Evolutionary conservation across 768 basidiomycete genomes (phyloP), one percentile per base, ranked within the genome.

Genomic region (Lactifluus echinatus): DNA sequence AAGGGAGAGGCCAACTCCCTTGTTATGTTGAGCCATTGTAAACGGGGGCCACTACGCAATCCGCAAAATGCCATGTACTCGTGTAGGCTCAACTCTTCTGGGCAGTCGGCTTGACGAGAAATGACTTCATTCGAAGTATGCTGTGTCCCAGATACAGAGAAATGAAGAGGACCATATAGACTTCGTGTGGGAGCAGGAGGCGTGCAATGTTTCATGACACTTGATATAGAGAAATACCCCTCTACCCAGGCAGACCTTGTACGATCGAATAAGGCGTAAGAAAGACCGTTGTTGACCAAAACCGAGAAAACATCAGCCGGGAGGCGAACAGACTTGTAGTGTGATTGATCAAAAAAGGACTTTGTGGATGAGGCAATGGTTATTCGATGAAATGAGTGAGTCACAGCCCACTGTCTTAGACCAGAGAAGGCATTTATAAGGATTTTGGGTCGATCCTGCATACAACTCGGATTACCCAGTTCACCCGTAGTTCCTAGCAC

Each of bases 11-110:
- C 40, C 8, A 42, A 4, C 11, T 42, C 40, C 21, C 40, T 21
- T 12, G 40, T 3, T 23, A 42, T 73, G 53, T 80, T 81, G 37
- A 73, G 66, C 79, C 78, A 80, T 50, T 81, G 79, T 0, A 81
- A 57, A 1, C 53, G 63, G 0, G 68, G 55, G 0, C 79, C 80
- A 39, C 73, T 71, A 8, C 80, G 76, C 36, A 81, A 58, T 47
- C 69, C 66, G 12, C 71, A 74, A 47, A 79, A 81, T 0, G 75
- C 70, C 14, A 74, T 67, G 29, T 68, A 75, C 56, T 81, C 79
- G 29, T 81, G 77, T 1, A 77, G 56, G 8, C 40, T 42, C 8
- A 23, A 8, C 40, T 42, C 40, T 10, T 23, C 15, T 11, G 40
- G 40, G 19, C 40, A 42, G 11, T 62, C 69, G 19, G 80, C 65